Conservation (phyloP, 257 asterid species). For the Gentiana macrophylla region DNA sequence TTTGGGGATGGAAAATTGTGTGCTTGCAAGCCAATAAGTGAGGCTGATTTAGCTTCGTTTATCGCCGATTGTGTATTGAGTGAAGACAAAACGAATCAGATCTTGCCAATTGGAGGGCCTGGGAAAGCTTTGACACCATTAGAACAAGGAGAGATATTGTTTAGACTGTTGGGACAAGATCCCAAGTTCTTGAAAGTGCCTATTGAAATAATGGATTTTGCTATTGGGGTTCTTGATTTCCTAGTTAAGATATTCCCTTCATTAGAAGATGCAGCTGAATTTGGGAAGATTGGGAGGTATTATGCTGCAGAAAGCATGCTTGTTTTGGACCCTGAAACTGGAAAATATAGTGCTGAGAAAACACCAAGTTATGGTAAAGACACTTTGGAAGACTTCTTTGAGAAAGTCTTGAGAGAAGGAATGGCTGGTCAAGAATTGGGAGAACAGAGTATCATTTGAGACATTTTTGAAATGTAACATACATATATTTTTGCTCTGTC, state of each 20-base stretch:
- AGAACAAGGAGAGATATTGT: conserved; percentile 93
- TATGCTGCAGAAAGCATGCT: conserved; percentile 96
- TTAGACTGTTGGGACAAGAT: conserved; percentile 56
- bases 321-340: conserved; percentile 60
- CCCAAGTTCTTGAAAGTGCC: conserved; percentile 83
- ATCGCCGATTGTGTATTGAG: conserved; percentile 66
- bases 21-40: conserved; percentile 94
- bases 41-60: conserved; percentile 69
- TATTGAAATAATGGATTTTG: conserved; percentile 85
- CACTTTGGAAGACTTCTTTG: conserved; percentile 76
- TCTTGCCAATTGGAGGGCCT: conserved; percentile 83
- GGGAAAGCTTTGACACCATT: conserved; percentile 85
- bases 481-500: background rate
- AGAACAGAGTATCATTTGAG: conserved; percentile 68
- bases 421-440: conserved; percentile 95
- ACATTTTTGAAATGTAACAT: no score
- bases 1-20: conserved; percentile 90
- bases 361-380: conserved; percentile 90
- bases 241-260: conserved; percentile 73
- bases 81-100: conserved; percentile 43
- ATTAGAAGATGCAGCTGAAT: conserved; percentile 85
- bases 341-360: conserved; percentile 64
- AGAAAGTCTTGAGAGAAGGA: conserved; percentile 68
- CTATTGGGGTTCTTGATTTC: conserved; percentile 66
- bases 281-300: conserved; percentile 94